Evolutionary conservation across 352 stramenopile species (phyloP), one percentile per base, ranked within the genome.

Genomic region (Phytophthora capsici): DNA sequence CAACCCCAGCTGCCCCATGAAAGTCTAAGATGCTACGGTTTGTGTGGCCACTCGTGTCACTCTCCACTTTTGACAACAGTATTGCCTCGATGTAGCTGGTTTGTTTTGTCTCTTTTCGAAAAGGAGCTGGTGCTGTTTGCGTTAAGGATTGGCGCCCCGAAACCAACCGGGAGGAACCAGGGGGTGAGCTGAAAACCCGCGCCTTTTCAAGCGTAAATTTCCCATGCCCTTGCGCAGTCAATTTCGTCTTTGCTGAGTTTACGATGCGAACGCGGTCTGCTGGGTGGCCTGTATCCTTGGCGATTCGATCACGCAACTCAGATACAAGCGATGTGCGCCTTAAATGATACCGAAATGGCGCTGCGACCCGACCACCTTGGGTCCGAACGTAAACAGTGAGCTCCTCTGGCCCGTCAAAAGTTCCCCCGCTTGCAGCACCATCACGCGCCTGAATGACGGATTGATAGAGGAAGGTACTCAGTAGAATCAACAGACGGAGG

Each of bases 381-480:
- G 80, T 89, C 46, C 82, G 80, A 50, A 92, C 80, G 46, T 92
- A 80, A 17, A 92, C 84, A 5, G 74, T 75, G 10, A 92, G 69
- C 30, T 87, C 81, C 71, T 91, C 80, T 2, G 67, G 66, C 2
- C 67, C 73, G 65, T 86, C 69, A 48, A 77, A 71, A 8, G 62
- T 32, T n/a, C 57, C 66, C 61, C 43, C 59, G 14, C 16, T 28
- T 32, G 40, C 26, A 55, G 32, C 32, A 50, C n/a, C 38, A 17
- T 70, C 41, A 53, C 66, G 71, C 37, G 59, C 45, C 26, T 88
- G 75, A 6, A 82, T 68, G 14, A 82, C 68, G 5, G 77, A 88
- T 54, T 94, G 85, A 26, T 82, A 69, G 12, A 96, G 54, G 66
- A 96, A 89, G 16, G 86, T 94, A 32, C 78, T 87, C n/a, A 96